Base-by-base conservation (phyloP, 192 early-diverging fungal genomes). In the Backusella parvicylindrica region DNA sequence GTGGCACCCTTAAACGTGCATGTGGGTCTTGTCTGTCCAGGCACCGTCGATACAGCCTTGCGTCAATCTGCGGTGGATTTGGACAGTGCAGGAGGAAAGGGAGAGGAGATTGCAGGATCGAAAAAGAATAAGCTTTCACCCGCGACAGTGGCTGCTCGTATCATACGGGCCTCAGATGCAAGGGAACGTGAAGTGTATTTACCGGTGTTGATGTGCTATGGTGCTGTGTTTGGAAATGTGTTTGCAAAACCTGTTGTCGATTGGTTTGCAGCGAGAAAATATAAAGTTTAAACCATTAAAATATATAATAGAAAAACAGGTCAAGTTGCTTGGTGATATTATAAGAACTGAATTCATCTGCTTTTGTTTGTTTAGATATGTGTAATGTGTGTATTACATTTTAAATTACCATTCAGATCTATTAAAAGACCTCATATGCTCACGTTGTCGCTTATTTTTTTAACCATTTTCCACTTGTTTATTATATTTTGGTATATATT, bases 21-120 rank as follows among this genome's bases (percentile, higher is more conserved):
- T 33, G 85, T 96, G 6, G 88, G 88, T 15, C 76, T 93, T 3
- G 88, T 86, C 0, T 89, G 89, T 72, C 94, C 94, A 12, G 93
- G 90, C 1, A 92, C 92, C 0, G 94, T 95, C 2, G 89, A 81
- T n/a, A 95, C 94, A 0, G 89, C 90, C 7, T 77, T 95, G 56
- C 77, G 94, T 18, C 72, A 76, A 50, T 88, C 91, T 1, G 92
- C 92, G 0, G 84, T 93, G 6, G 93, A 95, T 63, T 21, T 47
- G 6, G 6, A n/a, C 43, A 70, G 35, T 16, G 21, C 75, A 8
- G 23, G 47, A 12, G 50, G 49, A 2, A 21, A 32, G 2, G 75
- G 64, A 12, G 40, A 31, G 23, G 53, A 47, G 43, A 63, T 84
- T 47, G 63, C 81, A 21, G 84, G 84, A 0, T 89, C 87, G 2